Conservation (phyloP, 1,139 yeast genomes). For the Suhomyces wounanorum region DNA sequence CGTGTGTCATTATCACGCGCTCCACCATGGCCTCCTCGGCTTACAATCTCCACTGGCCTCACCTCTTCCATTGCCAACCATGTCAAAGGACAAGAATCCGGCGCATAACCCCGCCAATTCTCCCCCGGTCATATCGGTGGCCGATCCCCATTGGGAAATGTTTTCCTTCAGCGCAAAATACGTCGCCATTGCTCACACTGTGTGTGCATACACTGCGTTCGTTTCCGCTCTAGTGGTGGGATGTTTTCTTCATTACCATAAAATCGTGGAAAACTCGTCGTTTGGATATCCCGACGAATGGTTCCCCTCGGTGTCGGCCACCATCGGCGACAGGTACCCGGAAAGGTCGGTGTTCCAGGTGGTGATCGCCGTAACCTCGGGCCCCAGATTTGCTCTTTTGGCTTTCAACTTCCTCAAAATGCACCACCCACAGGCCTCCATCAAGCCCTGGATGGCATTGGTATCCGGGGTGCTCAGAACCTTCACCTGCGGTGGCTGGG, state of each 20-base stretch:
- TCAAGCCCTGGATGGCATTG: slow-evolving; percentile 45
- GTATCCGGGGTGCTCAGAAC: slow-evolving; percentile 77
- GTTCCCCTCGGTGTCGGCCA: slow-evolving; percentile 97
- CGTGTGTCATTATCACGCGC: background rate
- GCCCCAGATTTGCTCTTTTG: slow-evolving; percentile 81
- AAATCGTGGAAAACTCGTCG: slow-evolving; percentile 83
- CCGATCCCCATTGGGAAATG: background rate
- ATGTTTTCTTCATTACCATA: slow-evolving; percentile 71
- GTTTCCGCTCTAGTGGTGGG: slow-evolving; percentile 74
- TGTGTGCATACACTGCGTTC: slow-evolving; percentile 73
- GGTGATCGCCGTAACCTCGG: slow-evolving; percentile 74
- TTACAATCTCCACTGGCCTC: background rate
- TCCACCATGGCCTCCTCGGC: background rate
- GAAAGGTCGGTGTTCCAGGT: slow-evolving; percentile 92
- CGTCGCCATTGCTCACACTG: slow-evolving; percentile 70
- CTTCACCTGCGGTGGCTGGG: slow-evolving; percentile 98
- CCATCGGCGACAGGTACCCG: slow-evolving; percentile 96
- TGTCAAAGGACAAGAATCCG: slow-evolving; percentile 1
- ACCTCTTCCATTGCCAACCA: background rate
- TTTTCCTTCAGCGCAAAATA: slow-evolving; percentile 56
- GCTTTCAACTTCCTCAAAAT: slow-evolving; percentile 56
- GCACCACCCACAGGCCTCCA: slow-evolving; percentile 39
- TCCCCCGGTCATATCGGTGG: background rate
- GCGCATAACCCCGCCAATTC: background rate
- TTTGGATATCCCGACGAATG: slow-evolving; percentile 96